Percentiles rank a stretch among this genome's conserved stretches.
phyloP scores from a whole-genome alignment of 2,329 filamentous ascomycete genomes.

The Penicillium nordicum region DNA sequence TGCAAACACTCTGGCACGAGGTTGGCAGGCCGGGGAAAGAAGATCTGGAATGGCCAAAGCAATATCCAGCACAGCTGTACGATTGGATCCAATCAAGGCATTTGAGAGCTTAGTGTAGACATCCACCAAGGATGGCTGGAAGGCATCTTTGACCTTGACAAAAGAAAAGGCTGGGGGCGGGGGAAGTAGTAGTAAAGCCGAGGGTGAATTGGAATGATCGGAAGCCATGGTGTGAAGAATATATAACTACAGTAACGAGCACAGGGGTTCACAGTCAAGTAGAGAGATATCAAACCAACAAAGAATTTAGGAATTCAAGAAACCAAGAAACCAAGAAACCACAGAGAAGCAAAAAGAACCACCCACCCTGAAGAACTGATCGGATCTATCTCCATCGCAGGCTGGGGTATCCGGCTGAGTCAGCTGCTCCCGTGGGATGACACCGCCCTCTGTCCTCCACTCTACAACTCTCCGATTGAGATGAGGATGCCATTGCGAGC shows the following conservation, averaged over 20 bases:
- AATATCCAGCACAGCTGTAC: constrained; percentile 50
- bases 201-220: constrained; percentile 20
- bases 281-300: not conserved
- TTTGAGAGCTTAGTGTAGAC: constrained; percentile 52
- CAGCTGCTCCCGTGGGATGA: constrained; percentile 2
- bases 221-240: constrained; percentile 23
- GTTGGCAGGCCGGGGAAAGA: constrained; percentile 47
- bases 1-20: constrained; percentile 60
- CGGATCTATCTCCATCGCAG: constrained; percentile 3
- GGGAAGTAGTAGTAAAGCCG: constrained; percentile 58
- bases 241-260: not conserved
- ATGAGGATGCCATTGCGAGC: constrained; percentile 22
- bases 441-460: constrained; percentile 4
- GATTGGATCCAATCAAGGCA: constrained; percentile 29
- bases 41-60: constrained; percentile 64
- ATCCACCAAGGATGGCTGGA: constrained; percentile 56
- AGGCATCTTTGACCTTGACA: constrained; percentile 55
- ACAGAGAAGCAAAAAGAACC: not conserved
- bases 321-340: not conserved
- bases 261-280: not conserved
- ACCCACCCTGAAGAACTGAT: not conserved
- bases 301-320: not conserved
- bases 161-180: constrained; percentile 57
- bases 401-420: constrained; percentile 5
- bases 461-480: constrained; percentile 6